Conservation (phyloP, 2,329 filamentous ascomycete genomes). For the Xylariaceae sp. region DNA sequence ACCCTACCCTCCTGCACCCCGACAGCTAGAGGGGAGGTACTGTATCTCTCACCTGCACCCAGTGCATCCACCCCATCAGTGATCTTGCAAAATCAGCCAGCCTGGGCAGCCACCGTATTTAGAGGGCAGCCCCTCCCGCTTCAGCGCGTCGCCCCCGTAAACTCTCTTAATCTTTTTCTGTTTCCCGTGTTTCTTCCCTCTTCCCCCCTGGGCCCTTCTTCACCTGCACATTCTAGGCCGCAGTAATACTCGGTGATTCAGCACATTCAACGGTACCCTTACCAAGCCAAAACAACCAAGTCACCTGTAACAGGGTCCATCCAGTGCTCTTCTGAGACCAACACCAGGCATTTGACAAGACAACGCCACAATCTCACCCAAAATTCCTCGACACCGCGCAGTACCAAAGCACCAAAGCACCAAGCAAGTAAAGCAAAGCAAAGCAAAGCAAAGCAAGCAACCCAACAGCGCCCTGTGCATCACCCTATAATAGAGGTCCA, state of each 20-base stretch:
- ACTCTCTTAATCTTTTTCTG: constrained; percentile 34
- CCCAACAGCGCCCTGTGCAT: no score
- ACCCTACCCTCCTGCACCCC: constrained; percentile 9
- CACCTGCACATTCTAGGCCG: constrained; percentile 17
- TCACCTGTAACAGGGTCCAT: no score
- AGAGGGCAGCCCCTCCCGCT: constrained; percentile 39
- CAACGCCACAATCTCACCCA: constrained; percentile 28
- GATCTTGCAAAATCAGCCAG: constrained; percentile 41
- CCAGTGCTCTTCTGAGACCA: constrained; percentile 15
- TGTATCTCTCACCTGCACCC: constrained; percentile 18
- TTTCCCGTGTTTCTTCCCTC: constrained; percentile 27
- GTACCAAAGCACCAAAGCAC: background rate
- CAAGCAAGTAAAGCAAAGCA: no score
- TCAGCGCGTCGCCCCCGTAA: constrained; percentile 37
- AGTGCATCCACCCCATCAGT: constrained; percentile 32
- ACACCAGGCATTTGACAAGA: constrained; percentile 23
- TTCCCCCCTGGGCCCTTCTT: constrained; percentile 11
- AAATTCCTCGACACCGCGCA: constrained; percentile 20
- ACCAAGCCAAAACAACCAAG: constrained; percentile 4
- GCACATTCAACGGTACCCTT: constrained; percentile 5
- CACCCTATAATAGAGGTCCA: constrained; percentile 26
- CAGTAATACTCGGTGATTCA: constrained; percentile 17
- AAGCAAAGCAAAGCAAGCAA: no score
- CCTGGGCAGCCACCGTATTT: constrained; percentile 36
- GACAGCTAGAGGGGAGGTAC: background rate